phyloP scores from a whole-genome alignment of 2,329 filamentous ascomycete species.

The Botryotinia globosa region DNA sequence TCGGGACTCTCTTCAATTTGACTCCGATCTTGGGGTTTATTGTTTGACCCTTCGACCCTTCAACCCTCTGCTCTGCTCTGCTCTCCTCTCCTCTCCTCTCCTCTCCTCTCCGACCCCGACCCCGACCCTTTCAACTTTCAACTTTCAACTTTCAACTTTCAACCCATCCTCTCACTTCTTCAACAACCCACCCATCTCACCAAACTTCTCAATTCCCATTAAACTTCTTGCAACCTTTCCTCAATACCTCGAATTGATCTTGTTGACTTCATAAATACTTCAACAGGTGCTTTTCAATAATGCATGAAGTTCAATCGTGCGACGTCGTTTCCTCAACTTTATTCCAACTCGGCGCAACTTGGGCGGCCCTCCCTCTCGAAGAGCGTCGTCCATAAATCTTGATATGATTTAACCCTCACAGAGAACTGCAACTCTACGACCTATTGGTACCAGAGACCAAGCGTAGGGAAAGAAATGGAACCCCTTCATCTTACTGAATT shows the following conservation, averaged over 20 bases:
- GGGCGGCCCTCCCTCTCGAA: slow-evolving; percentile 26
- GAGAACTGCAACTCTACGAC: slow-evolving; percentile 30
- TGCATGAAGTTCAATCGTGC: slow-evolving; percentile 34
- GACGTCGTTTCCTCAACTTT: slow-evolving; percentile 25
- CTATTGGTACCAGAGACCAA: slow-evolving; percentile 36
- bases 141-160: background rate
- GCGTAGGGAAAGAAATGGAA: slow-evolving; percentile 48
- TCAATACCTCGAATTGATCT: background rate
- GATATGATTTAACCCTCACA: slow-evolving; percentile 35
- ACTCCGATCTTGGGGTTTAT: background rate
- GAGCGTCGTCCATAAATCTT: slow-evolving; percentile 28
- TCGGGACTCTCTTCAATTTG: background rate
- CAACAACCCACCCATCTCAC: background rate
- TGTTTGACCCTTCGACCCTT: background rate
- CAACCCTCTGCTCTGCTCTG: too few relatives aligned
- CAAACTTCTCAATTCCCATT: background rate
- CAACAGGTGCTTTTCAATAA: slow-evolving; percentile 10
- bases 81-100: too few relatives aligned
- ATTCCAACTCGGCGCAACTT: slow-evolving; percentile 27
- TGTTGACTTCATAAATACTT: background rate
- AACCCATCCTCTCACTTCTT: background rate
- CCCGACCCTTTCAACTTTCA: background rate
- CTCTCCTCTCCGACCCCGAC: too few relatives aligned
- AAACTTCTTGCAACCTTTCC: background rate
- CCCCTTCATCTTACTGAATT: slow-evolving; percentile 64